These are phyloP conservation scores for Xylaria telfairii DNA, from an alignment of 495 filamentous ascomycete genomes.

Conservation along the genomic window DNA sequence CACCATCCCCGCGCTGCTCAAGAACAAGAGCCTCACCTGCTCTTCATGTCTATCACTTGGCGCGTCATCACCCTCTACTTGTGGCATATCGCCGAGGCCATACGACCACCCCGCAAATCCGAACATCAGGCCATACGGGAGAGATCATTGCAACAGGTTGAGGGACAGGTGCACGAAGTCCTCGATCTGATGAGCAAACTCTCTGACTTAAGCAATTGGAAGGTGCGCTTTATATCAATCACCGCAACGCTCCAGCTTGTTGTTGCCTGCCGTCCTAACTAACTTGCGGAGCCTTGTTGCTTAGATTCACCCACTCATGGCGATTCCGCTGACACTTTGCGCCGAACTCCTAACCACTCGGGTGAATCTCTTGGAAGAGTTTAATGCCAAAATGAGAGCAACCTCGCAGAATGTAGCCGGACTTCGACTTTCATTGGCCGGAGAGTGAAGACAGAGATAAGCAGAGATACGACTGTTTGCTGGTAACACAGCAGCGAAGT, in stretches of 20 bases:
- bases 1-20: neutral
- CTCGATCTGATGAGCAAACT: neutral
- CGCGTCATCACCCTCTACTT: neutral
- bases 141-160: neutral
- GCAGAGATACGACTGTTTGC: too few relatives aligned
- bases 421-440: too few relatives aligned
- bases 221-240: neutral
- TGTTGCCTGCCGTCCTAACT: neutral
- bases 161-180: neutral
- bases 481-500: too few relatives aligned
- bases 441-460: too few relatives aligned
- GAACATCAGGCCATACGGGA: neutral
- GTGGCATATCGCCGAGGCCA: neutral
- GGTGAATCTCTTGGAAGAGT: neutral
- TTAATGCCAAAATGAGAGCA: neutral
- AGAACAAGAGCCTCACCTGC: neutral
- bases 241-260: neutral
- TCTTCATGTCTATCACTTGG: neutral
- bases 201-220: neutral
- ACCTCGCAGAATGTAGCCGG: neutral
- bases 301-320: slow-evolving; percentile 5
- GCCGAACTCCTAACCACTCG: neutral
- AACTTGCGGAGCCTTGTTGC: neutral
- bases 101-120: neutral
- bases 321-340: neutral